Percentiles rank a stretch among this genome's conserved stretches.
These are phyloP conservation scores for Ormosia emarginata DNA, from an alignment of 306 rosid genomes.

Conservation along the genomic window DNA sequence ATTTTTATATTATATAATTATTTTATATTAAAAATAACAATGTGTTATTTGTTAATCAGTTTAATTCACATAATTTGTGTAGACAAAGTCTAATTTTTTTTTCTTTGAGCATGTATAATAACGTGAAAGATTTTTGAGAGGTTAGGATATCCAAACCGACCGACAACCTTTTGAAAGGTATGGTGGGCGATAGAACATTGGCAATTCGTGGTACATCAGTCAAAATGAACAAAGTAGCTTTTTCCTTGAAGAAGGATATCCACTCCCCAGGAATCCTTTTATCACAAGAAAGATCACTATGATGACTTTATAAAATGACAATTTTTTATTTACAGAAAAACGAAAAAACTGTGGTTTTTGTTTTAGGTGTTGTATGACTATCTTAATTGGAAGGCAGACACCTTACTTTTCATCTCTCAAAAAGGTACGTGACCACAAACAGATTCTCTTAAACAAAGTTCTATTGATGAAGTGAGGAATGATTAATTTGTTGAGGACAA, in stretches of 20 bases:
- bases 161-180: conserved; percentile 28
- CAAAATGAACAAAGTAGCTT: conserved; percentile 34
- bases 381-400: neutral
- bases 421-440: neutral
- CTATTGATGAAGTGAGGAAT: neutral
- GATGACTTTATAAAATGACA: neutral
- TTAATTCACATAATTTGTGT: too few species aligned
- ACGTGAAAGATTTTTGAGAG: neutral
- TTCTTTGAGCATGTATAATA: too few species aligned
- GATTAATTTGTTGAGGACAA: neutral
- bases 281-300: conserved; percentile 23
- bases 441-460: neutral
- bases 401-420: neutral
- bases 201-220: conserved; percentile 9
- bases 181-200: neutral
- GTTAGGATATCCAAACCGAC: conserved; percentile 46
- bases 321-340: neutral
- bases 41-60: too few species aligned
- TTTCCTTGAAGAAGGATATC: conserved; percentile 41
- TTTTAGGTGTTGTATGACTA: neutral
- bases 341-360: neutral
- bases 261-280: conserved; percentile 45
- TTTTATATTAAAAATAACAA: too few species aligned
- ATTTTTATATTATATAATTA: too few species aligned
- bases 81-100: too few species aligned